phyloP scores from a whole-genome alignment of 2,329 filamentous ascomycete species.

The Xylariales sp. region DNA sequence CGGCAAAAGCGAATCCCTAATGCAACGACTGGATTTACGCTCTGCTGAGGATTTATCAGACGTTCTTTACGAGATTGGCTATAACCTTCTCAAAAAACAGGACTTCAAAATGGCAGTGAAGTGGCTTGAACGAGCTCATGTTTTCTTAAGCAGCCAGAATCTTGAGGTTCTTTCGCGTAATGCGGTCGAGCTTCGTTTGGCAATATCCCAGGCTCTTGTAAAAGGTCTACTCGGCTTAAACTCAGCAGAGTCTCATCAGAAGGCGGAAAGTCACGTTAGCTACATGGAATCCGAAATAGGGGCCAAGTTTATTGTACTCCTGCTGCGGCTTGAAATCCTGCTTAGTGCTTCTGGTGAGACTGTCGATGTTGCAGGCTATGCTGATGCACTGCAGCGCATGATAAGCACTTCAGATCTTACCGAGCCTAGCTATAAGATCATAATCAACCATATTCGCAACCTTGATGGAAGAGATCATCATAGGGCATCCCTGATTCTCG shows the following conservation, averaged over 20 bases:
- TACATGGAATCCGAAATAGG: conserved; percentile 60
- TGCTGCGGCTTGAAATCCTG: conserved; percentile 67
- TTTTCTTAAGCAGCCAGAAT: conserved; percentile 51
- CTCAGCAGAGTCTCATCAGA: conserved; percentile 37
- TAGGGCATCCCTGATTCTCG: conserved; percentile 48
- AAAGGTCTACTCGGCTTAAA: conserved; percentile 47
- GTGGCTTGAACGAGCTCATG: conserved; percentile 70
- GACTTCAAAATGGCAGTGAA: conserved; percentile 53
- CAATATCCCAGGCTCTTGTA: conserved; percentile 62
- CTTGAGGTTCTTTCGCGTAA: conserved; percentile 53
- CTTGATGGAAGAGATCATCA: conserved; percentile 51
- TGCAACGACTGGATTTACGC: conserved; percentile 35
- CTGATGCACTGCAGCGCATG: conserved; percentile 55
- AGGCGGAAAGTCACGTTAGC: conserved; percentile 53
- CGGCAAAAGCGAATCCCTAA: conserved; percentile 46
- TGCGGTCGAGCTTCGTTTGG: conserved; percentile 59
- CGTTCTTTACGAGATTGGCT: conserved; percentile 69
- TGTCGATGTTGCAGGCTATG: conserved; percentile 45
- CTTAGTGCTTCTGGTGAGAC: conserved; percentile 39
- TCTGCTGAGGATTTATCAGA: conserved; percentile 61
- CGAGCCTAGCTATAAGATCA: conserved; percentile 57
- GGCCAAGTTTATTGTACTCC: conserved; percentile 58
- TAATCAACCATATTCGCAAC: conserved; percentile 65
- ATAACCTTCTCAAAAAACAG: conserved; percentile 45
- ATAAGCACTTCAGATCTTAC: conserved; percentile 56